Conservation (phyloP, 768 basidiomycete species). For the Xanthoconium stramineum region DNA sequence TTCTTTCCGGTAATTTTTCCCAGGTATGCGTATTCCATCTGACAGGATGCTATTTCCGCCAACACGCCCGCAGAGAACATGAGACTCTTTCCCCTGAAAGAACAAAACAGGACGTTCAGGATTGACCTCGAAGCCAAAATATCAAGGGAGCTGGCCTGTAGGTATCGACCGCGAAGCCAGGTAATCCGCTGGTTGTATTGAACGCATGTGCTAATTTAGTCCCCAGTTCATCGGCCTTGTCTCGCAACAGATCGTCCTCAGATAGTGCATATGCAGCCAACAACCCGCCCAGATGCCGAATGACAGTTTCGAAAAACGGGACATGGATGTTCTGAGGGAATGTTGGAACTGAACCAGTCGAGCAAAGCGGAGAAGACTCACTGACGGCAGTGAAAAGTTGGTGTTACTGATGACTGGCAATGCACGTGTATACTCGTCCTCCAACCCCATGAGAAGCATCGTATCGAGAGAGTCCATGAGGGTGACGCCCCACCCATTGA, state of each 20-base stretch:
- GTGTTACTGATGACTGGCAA: slow-evolving; percentile 46
- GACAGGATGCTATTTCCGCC: slow-evolving; percentile 78
- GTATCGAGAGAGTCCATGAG: slow-evolving; percentile 82
- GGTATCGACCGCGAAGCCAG: slow-evolving; percentile 67
- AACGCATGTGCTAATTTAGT: slow-evolving; percentile 67
- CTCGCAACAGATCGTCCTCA: slow-evolving; percentile 56
- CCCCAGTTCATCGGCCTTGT: slow-evolving; percentile 75
- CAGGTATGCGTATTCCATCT: slow-evolving; percentile 83
- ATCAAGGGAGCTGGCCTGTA: slow-evolving; percentile 38
- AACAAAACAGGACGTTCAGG: background rate
- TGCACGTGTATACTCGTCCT: slow-evolving; percentile 66
- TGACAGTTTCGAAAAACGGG: slow-evolving; percentile 81
- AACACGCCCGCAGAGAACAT: slow-evolving; percentile 36
- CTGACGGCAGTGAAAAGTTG: slow-evolving; percentile 47
- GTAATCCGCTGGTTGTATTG: slow-evolving; percentile 64
- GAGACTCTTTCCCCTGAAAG: background rate
- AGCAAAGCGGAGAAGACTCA: slow-evolving; percentile 19
- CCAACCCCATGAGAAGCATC: slow-evolving; percentile 74
- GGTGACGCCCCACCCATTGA: slow-evolving; percentile 80
- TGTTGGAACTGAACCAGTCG: background rate
- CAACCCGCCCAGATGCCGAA: slow-evolving; percentile 85
- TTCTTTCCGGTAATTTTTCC: slow-evolving; percentile 73
- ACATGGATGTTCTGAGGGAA: slow-evolving; percentile 28
- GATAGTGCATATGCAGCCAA: slow-evolving; percentile 80
- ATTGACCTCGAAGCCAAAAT: background rate